Conservation (phyloP, 805 yeast genomes). For the Jamesozyma hellenica region DNA sequence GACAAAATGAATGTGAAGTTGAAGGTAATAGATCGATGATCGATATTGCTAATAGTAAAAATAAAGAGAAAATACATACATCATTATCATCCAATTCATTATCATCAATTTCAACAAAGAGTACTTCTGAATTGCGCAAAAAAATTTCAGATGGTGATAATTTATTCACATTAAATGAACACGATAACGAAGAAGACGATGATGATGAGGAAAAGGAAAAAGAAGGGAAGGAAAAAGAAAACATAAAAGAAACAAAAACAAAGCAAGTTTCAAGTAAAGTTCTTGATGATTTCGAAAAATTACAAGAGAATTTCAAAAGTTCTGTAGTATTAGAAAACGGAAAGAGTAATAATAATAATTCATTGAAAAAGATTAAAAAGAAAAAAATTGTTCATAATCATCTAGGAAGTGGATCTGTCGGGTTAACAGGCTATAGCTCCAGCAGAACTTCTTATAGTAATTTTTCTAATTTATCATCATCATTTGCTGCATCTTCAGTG, state of each 20-base stretch:
- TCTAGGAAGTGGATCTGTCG: background rate
- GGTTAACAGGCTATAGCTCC: too few species aligned
- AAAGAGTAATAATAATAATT: background rate
- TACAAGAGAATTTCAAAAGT: too few species aligned
- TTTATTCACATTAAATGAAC: slow-evolving; percentile 6
- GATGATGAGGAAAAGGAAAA: slow-evolving; percentile 3
- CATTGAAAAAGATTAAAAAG: background rate
- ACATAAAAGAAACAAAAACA: background rate
- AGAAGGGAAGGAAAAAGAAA: background rate
- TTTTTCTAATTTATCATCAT: background rate
- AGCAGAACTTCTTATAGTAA: background rate
- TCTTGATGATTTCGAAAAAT: too few species aligned
- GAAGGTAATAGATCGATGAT: slow-evolving; percentile 14
- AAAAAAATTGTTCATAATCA: slow-evolving; percentile 7
- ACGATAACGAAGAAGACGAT: slow-evolving; percentile 3
- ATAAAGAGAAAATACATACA: slow-evolving; percentile 4
- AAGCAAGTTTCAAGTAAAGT: background rate
- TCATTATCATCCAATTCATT: background rate
- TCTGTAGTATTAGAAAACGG: background rate
- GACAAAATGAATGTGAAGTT: background rate
- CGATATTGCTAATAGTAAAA: slow-evolving; percentile 17
- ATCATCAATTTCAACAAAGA: background rate
- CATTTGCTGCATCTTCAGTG: background rate
- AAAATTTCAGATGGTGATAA: background rate
- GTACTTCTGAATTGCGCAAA: background rate